Conservation (phyloP, 768 basidiomycete species). For the Clitopilus hobsonii region DNA sequence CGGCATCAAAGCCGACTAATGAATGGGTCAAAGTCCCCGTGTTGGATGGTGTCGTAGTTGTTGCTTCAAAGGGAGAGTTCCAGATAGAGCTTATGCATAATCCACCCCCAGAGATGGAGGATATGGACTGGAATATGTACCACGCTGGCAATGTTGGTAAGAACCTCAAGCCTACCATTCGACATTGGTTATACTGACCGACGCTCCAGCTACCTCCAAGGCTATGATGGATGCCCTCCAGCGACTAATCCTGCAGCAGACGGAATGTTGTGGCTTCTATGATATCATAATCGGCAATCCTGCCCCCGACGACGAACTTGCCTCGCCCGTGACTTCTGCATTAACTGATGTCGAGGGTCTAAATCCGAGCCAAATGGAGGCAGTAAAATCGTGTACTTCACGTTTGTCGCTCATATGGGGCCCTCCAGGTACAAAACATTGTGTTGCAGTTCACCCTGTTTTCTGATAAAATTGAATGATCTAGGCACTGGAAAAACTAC, state of each 20-base stretch:
- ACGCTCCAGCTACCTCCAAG: constrained; percentile 45
- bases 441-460: background rate
- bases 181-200: background rate
- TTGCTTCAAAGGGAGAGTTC: constrained; percentile 48
- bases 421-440: constrained; percentile 46
- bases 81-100: constrained; percentile 50
- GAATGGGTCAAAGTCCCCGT: constrained; percentile 39
- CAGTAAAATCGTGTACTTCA: constrained; percentile 39
- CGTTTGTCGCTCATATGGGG: constrained; percentile 63
- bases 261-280: constrained; percentile 46
- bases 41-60: constrained; percentile 57
- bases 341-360: constrained; percentile 18
- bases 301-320: background rate
- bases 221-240: constrained; percentile 64
- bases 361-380: constrained; percentile 52
- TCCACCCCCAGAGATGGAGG: constrained; percentile 54
- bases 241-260: constrained; percentile 37
- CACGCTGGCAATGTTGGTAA: constrained; percentile 55
- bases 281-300: constrained; percentile 36
- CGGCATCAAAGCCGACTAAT: constrained; percentile 51
- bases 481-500: constrained; percentile 71
- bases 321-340: background rate
- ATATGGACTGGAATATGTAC: constrained; percentile 64
- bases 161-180: constrained; percentile 9
- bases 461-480: background rate